A percentile compares a stretch with the other conserved stretches of the same genome.
Evolutionary conservation across 305 asterid species (phyloP).

Genomic region (Fraxinus velutina): DNA sequence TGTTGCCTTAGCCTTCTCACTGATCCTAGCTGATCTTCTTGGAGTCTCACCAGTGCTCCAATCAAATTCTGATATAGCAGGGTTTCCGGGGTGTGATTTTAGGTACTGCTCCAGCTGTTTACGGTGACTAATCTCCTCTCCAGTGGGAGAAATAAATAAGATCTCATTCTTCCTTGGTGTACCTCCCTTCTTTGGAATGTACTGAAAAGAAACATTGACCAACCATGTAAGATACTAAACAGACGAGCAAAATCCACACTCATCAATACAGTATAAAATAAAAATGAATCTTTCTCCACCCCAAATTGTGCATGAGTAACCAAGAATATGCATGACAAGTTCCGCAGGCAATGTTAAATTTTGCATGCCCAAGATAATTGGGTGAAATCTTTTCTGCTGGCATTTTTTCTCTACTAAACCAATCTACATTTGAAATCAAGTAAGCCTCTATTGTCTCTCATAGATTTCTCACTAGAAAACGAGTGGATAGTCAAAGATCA

Average conservation of each 20-base stretch:
- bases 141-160: slow-evolving; percentile 71
- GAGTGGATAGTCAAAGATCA: neutral
- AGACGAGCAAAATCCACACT: neutral
- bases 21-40: slow-evolving; percentile 85
- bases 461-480: neutral
- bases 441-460: neutral
- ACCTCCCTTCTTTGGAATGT: slow-evolving; percentile 55
- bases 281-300: neutral
- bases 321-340: neutral
- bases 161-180: slow-evolving; percentile 67
- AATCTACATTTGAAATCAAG: neutral
- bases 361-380: neutral
- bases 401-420: neutral
- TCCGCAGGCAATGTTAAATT: neutral
- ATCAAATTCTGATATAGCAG: slow-evolving; percentile 66
- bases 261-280: neutral
- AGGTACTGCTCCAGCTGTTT: slow-evolving; percentile 73
- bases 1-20: slow-evolving; percentile 60
- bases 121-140: slow-evolving; percentile 70
- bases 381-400: neutral
- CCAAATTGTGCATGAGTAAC: neutral
- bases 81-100: slow-evolving; percentile 65
- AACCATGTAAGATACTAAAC: neutral
- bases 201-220: slow-evolving; percentile 35
- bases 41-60: slow-evolving; percentile 90